phyloP scores from a whole-genome alignment of 139 green algal genomes.

The Pycnococcus provasolii region DNA sequence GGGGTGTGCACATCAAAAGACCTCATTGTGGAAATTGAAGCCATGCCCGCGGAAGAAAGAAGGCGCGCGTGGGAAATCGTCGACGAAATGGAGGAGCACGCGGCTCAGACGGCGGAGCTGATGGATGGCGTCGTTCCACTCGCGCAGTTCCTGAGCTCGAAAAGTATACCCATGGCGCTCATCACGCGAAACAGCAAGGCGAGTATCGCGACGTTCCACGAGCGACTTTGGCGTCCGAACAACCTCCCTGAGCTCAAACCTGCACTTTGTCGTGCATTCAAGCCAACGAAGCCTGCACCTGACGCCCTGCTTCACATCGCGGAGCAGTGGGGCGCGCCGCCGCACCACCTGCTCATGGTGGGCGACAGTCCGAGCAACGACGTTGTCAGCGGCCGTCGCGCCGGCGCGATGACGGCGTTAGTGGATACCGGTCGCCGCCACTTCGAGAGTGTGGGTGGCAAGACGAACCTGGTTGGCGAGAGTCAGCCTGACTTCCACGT shows the following conservation, averaged over 20 bases:
- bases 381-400: conserved; percentile 19
- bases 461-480: not conserved
- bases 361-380: conserved; percentile 26
- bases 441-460: not conserved
- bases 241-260: conserved; percentile 10
- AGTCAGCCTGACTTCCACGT: conserved; percentile 8
- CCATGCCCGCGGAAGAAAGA: not conserved
- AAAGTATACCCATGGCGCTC: conserved; percentile 11
- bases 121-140: conserved; percentile 12
- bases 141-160: conserved; percentile 6
- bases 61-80: conserved; percentile 15
- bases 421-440: not conserved
- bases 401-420: conserved; percentile 20
- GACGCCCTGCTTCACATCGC: conserved; percentile 23
- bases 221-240: not conserved
- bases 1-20: conserved; percentile 6
- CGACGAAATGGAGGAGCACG: conserved; percentile 19
- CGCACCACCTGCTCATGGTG: conserved; percentile 20
- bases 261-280: conserved; percentile 9
- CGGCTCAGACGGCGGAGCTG: conserved; percentile 9
- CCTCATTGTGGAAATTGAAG: conserved; percentile 17
- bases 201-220: not conserved
- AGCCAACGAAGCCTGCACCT: conserved; percentile 19
- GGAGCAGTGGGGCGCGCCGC: conserved; percentile 1
- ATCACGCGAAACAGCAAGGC: conserved; percentile 20